Evolutionary conservation across 371 early-diverging fungal genomes (phyloP), one percentile per base, ranked within the genome.

Genomic region (Globomyces sp.): DNA sequence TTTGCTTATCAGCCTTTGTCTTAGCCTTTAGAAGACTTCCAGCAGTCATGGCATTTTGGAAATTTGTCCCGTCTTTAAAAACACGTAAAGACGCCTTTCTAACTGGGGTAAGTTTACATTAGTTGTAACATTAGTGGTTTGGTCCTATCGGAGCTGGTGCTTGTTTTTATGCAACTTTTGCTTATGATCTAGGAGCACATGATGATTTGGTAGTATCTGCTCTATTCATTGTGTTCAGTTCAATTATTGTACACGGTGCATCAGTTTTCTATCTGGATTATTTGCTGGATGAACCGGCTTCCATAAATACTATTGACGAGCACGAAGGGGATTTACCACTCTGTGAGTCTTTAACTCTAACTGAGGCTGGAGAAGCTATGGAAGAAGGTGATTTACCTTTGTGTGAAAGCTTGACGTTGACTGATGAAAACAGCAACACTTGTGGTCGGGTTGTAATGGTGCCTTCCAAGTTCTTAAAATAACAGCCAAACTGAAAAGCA

Each of bases 131-230:
- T 24, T 24, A 24, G 24, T 97, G 94, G 93, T 98, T 96, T 73
- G 99, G 97, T 2, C 99, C 99, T 1, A 90, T 98, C 58, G 98
- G 98, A 9, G 89, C 89, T 13, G 88, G 81, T 57, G 96, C 98
- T 0, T 78, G 98, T 1, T 98, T 85, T 68, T 87, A 89, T 62
- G 78, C 88, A 3, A 79, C 79, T 57, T 24, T 24, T 24, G 24
- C 24, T 24, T 24, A 24, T 24, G 24, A 24, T 24, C 75, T 87
- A 47, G 86, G 89, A 2, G 83, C 84, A 43, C 79, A 79, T 50
- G 24, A 24, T 24, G 24, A 24, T 24, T 24, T 24, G 24, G 24
- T 24, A 24, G 24, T 24, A 24, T 24, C 24, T 24, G 63, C 72
- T 39, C 74, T 81, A 10, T 90, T 91, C 57, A 68, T 92, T 44